Base-by-base conservation (phyloP, 2,329 filamentous ascomycete species). In the Claviceps lovelessii region DNA sequence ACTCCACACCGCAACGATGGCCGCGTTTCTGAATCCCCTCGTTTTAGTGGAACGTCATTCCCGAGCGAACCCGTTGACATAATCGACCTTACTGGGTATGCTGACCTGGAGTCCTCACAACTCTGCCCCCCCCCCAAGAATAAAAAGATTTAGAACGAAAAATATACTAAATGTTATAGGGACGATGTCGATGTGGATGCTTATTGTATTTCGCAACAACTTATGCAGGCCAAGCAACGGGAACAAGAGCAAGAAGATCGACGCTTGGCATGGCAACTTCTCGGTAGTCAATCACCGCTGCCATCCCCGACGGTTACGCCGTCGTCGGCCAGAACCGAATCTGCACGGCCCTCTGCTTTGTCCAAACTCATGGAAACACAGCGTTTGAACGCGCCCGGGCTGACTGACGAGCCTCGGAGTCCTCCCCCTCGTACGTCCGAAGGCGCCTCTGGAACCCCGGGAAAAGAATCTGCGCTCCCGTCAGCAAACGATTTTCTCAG, bases 71-170 rank as follows among this genome's bases (percentile, higher is more conserved):
- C 53, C 23, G 39, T 63, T 47, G 64, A 67, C 23, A 54, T 72
- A 41, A 72, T 74, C 54, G 72, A 75, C 60, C 67, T 75, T 61
- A 74, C 71, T 58, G 70, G 70, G 67, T 71, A 67, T 56, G 64
- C 57, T 41, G 15, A n/a, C 15, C 39, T 39, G 13, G 13, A 35
- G 9, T 10, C 33, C 33, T 10, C 42, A 2, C n/a, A 23, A 23
- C 23, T 33, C 19, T 9, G 15, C 11, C 17, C 9, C 17, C 11
- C 23, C 9, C 13, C 19, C 17, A 31, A 28, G 8, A 15, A 47
- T 9, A 31, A 29, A 29, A 49, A 35, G 23, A 23, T 23, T 23
- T 23, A 37, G 10, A 5, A 35, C 13, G 15, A 33, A 29, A 19
- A 46, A 11, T 37, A 31, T 31, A 31, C 19, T 47, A 33, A 49